Evolutionary conservation across 352 stramenopile species (phyloP), one percentile per base, ranked within the genome.

Genomic region (Globisporangium paroecandrum): DNA sequence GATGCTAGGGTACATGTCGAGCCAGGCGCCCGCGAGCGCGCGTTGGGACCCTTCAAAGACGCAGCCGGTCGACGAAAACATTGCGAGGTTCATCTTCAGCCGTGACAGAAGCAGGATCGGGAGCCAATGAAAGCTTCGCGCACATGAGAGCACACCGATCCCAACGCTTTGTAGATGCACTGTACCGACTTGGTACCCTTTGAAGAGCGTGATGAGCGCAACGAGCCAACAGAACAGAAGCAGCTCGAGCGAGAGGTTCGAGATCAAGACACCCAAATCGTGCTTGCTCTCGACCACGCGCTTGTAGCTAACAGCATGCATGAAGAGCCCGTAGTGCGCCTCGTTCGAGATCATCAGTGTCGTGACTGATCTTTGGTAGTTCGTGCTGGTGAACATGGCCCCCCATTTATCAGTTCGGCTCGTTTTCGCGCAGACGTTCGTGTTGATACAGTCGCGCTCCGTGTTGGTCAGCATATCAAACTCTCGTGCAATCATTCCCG

Each of bases 211-310:
- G 1, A 73, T 1, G 38, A 69, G 64, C 0, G 57, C 55, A 12
- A 70, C 36, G 24, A 77, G 69, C 78, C 76, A 87, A 0, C 72
- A 72, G 2, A 73, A 49, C 1, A 83, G 65, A 34, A 84, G 27
- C 25, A 74, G 8, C 0, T 43, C 66, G 15, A 81, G 41, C 10
- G 76, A 78, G 0, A 72, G 2, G 51, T 84, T 83, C 7, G 76
- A 80, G 46, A 84, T 69, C 18, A 82, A 73, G 7, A 65, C 73
- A 8, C 74, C 69, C 25, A 79, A 62, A 2, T 73, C 65, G 58
- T 87, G 81, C 8, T 64, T 47, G 65, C 65, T 77, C 6, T 41
- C 22, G 18, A 83, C 58, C 0, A 58, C 63, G 4, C 55, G 15
- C 64, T 62, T 8, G 18, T 38, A 2, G 25, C 0, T 0, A 2